These are phyloP conservation scores for Hanseniaspora mollemarum DNA, from an alignment of 805 yeast species.

Conservation along the genomic window DNA sequence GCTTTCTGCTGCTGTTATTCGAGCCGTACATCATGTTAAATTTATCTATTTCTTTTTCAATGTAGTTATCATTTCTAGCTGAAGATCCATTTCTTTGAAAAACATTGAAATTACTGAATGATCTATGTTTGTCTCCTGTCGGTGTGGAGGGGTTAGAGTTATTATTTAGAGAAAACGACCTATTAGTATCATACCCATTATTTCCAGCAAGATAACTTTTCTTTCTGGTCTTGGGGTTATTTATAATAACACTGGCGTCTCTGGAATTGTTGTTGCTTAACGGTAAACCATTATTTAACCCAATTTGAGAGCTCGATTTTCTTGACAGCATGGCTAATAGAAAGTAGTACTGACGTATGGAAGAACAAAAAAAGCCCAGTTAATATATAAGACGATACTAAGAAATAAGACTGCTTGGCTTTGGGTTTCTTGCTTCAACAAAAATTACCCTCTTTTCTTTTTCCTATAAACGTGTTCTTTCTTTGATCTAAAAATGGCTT, in stretches of 20 bases:
- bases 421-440: neutral
- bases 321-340: slow-evolving; percentile 8
- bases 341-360: neutral
- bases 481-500: too few relatives aligned
- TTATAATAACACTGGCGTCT: slow-evolving; percentile 13
- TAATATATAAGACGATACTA: too few relatives aligned
- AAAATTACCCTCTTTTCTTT: neutral
- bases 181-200: slow-evolving; percentile 11
- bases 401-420: too few relatives aligned
- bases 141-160: neutral
- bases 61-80: slow-evolving; percentile 14
- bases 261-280: slow-evolving; percentile 10
- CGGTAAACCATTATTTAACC: slow-evolving; percentile 11
- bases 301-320: slow-evolving; percentile 8
- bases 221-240: slow-evolving; percentile 12
- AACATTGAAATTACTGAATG: slow-evolving; percentile 13
- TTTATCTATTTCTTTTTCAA: slow-evolving; percentile 16
- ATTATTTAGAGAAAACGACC: slow-evolving; percentile 11
- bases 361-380: neutral
- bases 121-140: neutral
- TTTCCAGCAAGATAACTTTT: neutral
- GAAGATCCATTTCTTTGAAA: slow-evolving; percentile 12
- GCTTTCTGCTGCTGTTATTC: slow-evolving; percentile 9
- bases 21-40: slow-evolving; percentile 16
- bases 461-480: neutral